Conservation (phyloP, 2,329 filamentous ascomycete species). For the Penicillium sp. region DNA sequence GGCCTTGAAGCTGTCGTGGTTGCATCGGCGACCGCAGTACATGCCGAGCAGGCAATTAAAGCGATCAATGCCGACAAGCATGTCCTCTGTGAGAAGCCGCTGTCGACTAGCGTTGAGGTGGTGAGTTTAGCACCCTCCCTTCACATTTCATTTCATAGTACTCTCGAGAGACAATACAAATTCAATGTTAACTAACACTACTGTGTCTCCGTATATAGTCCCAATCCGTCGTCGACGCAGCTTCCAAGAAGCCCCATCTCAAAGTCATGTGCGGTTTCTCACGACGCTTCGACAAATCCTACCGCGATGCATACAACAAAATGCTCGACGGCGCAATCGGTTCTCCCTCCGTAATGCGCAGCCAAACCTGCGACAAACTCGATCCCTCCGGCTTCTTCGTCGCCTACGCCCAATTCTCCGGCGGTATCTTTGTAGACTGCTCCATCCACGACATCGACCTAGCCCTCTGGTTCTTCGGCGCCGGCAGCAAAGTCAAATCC, state of each 20-base stretch:
- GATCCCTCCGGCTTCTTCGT: constrained; percentile 72
- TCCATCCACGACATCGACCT: constrained; percentile 74
- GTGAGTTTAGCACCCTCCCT: constrained; percentile 46
- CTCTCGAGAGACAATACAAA: background rate
- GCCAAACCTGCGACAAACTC: constrained; percentile 71
- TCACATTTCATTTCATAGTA: background rate
- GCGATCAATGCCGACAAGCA: constrained; percentile 62
- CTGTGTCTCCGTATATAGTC: constrained; percentile 49
- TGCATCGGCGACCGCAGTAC: constrained; percentile 61
- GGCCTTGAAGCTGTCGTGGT: constrained; percentile 63
- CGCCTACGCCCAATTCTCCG: constrained; percentile 67
- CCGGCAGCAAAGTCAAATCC: constrained; percentile 60
- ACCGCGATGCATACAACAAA: constrained; percentile 64
- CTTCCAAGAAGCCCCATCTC: constrained; percentile 61
- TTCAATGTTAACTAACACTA: background rate
- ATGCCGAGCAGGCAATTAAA: constrained; percentile 64
- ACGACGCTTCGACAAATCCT: constrained; percentile 69
- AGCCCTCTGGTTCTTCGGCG: constrained; percentile 67
- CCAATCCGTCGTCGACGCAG: constrained; percentile 65
- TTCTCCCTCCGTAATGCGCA: constrained; percentile 64
- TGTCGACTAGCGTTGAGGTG: constrained; percentile 63
- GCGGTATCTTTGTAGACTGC: constrained; percentile 74
- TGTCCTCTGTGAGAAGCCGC: constrained; percentile 62
- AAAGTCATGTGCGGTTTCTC: constrained; percentile 73
- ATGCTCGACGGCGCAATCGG: constrained; percentile 64